phyloP scores from a whole-genome alignment of 208 protist genomes.

The Wallacemonas sp. region DNA sequence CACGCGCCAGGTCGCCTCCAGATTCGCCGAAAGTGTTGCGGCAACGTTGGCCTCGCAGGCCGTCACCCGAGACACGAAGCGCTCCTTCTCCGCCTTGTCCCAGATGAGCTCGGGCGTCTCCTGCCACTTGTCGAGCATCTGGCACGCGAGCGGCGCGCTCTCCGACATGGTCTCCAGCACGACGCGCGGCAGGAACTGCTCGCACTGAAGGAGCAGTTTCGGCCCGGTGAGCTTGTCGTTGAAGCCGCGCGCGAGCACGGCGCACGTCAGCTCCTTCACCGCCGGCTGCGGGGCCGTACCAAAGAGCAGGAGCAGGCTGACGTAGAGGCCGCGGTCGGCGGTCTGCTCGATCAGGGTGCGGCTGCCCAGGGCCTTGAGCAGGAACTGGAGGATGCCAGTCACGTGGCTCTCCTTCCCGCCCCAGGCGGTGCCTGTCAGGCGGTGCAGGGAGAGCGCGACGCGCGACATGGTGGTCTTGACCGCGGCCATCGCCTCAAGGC shows the following conservation, averaged over 20 bases:
- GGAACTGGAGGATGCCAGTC: conserved; percentile 28
- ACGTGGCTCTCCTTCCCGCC: conserved; percentile 23
- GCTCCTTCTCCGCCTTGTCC: conserved; percentile 70
- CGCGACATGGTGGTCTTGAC: conserved; percentile 32
- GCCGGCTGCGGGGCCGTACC: conserved; percentile 41
- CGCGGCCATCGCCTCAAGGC: conserved; percentile 23
- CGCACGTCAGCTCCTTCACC: conserved; percentile 54
- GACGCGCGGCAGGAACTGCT: conserved; percentile 82
- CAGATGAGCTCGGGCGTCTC: conserved; percentile 95
- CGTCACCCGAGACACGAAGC: conserved; percentile 38
- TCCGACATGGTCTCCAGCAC: conserved; percentile 93
- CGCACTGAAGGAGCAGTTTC: conserved; percentile 66
- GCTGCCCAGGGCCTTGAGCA: conserved; percentile 47
- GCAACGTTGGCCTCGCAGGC: conserved; percentile 38
- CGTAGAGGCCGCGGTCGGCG: conserved; percentile 82
- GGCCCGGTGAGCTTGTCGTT: conserved; percentile 90
- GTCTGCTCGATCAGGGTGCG: conserved; percentile 58
- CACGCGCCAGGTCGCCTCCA: conserved; percentile 44
- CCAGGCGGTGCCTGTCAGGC: conserved; percentile 21
- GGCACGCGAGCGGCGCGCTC: conserved; percentile 64
- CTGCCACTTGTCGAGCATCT: conserved; percentile 86
- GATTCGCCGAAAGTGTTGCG: conserved; percentile 28
- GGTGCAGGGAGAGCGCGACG: conserved; percentile 12
- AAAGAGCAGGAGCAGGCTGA: conserved; percentile 64
- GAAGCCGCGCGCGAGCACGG: conserved; percentile 53